phyloP scores from a whole-genome alignment of 2,329 filamentous ascomycete species.

The Neonectria ditissima region DNA sequence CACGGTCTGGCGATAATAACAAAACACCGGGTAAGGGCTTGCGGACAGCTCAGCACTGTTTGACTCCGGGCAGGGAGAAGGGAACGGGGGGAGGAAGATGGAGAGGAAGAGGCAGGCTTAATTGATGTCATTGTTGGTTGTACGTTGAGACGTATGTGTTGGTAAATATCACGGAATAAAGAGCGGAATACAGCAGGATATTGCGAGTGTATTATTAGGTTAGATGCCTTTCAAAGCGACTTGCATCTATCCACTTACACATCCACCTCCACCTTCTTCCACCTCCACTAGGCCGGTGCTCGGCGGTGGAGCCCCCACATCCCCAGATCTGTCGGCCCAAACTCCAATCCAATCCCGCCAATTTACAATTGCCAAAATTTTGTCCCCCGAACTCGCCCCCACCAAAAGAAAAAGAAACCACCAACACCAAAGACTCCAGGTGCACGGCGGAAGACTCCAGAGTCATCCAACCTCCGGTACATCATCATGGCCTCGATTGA shows the following conservation, averaged over 20 bases:
- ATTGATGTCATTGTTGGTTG: conserved; percentile 17
- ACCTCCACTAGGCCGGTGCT: conserved; percentile 33
- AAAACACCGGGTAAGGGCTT: conserved; percentile 23
- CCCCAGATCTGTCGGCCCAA: conserved; percentile 38
- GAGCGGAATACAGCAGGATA: not conserved
- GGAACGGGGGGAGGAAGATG: too few relatives aligned
- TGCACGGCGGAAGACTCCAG: not conserved
- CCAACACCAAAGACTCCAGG: conserved; percentile 21
- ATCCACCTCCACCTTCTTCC: not conserved
- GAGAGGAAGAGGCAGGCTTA: not conserved
- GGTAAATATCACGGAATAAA: conserved; percentile 3
- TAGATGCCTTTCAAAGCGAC: too few relatives aligned
- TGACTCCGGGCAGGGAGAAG: conserved; percentile 3
- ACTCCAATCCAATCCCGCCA: conserved; percentile 50
- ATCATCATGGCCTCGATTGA: conserved; percentile 63
- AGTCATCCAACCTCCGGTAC: conserved; percentile 29
- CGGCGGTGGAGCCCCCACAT: conserved; percentile 41
- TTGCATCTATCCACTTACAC: too few relatives aligned
- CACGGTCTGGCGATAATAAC: conserved; percentile 34
- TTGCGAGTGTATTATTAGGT: too few relatives aligned
- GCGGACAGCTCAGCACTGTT: not conserved
- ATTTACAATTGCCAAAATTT: conserved; percentile 52
- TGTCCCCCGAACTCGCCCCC: conserved; percentile 46
- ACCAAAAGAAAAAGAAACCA: conserved; percentile 33
- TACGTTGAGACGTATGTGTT: conserved; percentile 11